Percentiles rank a stretch among this genome's conserved stretches.
These are phyloP conservation scores for Venturia aucupariae DNA, from an alignment of 2,329 filamentous ascomycete genomes.

Conservation along the genomic window DNA sequence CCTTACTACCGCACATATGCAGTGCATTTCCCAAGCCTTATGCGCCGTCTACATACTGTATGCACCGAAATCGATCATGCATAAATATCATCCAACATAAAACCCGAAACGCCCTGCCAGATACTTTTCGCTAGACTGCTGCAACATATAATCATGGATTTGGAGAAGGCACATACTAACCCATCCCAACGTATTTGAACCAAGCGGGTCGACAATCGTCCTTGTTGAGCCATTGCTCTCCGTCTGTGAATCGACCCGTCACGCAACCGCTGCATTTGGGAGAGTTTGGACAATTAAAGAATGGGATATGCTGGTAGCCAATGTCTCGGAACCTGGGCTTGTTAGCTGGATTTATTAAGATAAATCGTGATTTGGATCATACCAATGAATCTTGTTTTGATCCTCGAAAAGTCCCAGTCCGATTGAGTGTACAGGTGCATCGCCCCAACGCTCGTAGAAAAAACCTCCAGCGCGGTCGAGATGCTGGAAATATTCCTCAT, in stretches of 20 bases:
- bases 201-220: conserved; percentile 95
- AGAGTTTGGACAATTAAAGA: conserved; percentile 97
- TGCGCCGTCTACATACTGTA: neutral
- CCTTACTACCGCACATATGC: neutral
- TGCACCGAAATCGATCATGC: neutral
- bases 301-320: conserved; percentile 95
- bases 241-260: conserved; percentile 82
- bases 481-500: conserved; percentile 94
- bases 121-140: neutral
- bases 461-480: conserved; percentile 90
- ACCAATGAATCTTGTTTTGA: conserved; percentile 86
- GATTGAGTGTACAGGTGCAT: conserved; percentile 93
- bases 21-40: neutral
- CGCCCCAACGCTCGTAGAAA: conserved; percentile 98
- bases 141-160: neutral
- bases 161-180: conserved; percentile 36
- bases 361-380: conserved; percentile 27
- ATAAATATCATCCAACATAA: conserved; percentile 2
- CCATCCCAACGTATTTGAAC: conserved; percentile 90
- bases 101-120: neutral
- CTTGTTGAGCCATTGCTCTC: conserved; percentile 71
- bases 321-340: conserved; percentile 91
- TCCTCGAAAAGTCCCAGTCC: conserved; percentile 90
- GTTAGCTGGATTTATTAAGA: conserved; percentile 1
- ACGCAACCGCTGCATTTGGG: conserved; percentile 84